Conservation (phyloP, 202 grass and related monocot species). For the Tripidium arundinaceum region DNA sequence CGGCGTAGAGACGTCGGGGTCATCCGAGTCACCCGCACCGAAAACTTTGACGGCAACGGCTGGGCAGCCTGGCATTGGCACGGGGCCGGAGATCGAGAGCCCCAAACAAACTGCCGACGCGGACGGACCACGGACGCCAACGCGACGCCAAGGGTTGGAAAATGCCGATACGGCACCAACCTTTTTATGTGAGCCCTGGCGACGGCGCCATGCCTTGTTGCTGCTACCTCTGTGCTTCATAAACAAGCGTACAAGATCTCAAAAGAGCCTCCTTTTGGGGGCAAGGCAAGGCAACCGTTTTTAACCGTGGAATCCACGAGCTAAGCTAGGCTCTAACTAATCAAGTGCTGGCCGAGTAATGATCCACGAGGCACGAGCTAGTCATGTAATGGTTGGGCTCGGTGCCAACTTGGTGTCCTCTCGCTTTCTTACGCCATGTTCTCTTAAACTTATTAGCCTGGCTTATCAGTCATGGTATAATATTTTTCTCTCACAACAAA, state of each 20-base stretch:
- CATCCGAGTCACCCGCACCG: constrained; percentile 41
- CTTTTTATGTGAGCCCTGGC: neutral
- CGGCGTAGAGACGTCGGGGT: constrained; percentile 10
- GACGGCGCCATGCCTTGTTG: neutral
- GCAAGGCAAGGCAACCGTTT: neutral
- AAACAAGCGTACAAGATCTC: neutral
- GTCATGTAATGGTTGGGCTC: neutral
- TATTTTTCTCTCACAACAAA: neutral
- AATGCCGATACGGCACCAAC: neutral
- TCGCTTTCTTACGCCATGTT: no score
- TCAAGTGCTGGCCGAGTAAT: constrained; percentile 7
- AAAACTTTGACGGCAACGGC: neutral
- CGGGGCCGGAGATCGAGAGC: neutral
- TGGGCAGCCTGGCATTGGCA: neutral
- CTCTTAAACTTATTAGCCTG: no score
- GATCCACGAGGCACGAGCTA: neutral
- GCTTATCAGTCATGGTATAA: no score
- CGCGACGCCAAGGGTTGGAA: neutral
- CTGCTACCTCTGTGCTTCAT: no score
- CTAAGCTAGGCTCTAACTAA: no score
- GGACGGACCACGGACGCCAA: neutral
- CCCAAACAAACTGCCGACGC: neutral
- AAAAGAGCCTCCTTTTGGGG: neutral
- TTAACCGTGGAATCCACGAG: neutral
- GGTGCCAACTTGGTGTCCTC: neutral